Evolutionary conservation across 2,329 filamentous ascomycete genomes (phyloP), one percentile per base, ranked within the genome.

Genomic region (Cercospora beticola): DNA sequence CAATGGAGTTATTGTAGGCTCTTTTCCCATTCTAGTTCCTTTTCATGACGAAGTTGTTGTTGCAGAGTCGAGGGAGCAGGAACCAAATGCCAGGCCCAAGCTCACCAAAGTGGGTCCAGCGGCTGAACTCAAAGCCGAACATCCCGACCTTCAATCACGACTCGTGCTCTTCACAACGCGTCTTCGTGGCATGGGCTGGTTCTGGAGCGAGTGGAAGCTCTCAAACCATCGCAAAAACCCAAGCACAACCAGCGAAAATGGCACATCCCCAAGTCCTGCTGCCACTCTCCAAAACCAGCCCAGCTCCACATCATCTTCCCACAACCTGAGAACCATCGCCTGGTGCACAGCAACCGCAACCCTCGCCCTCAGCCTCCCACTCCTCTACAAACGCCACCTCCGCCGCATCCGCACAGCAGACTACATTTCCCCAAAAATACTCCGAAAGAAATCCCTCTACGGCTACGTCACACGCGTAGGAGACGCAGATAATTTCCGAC

Each of bases 401-500:
- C 90, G 93, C 40, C 91, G 95, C 63, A 92, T 98, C 67, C 93
- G 93, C 4, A 90, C 88, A 66, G 88, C 92, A 40, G 84, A 87
- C 26, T 86, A 93, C 77, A 90, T 99, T 73, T 88, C 88, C 59
- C 91, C 92, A 2, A 83, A 84, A 10, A 90, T 90, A 77, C 94
- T 94, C 78, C 88, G 92, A 57, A 89, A 84, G 69, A 86, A 92
- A 74, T 94, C 88, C 73, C 78, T 99, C 52, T 91, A 94, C 74
- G 95, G 95, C 14, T 87, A 87, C 70, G 95, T 98, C 52, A 97
- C 94, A 12, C 93, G 92, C 74, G 95, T 99, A 26, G 95, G 96
- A 52, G 95, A 99, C 84, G 96, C 93, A 4, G 95, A 99, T 80
- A 94, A 94, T 78, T 97, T 99, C 79, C 91, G 95, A 74, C 80